A percentile compares a stretch with the other conserved stretches of the same genome.
Conservation (phyloP, 169 alveolate species). For the Plasmodium vivax region DNA sequence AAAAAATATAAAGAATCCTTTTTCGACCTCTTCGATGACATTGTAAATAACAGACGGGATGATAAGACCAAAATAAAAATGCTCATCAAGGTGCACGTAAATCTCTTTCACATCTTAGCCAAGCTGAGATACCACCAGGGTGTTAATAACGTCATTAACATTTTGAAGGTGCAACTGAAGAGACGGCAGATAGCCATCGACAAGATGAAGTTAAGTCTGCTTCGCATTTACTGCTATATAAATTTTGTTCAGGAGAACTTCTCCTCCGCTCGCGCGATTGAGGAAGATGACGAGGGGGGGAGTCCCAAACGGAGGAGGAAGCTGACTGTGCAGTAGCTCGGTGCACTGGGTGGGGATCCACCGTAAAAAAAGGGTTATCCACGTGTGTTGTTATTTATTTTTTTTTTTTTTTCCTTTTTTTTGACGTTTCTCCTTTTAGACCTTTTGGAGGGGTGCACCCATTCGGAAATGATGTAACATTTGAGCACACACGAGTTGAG, state of each 20-base stretch:
- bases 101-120: constrained; percentile 80
- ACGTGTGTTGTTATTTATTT: background rate
- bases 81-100: constrained; percentile 69
- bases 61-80: constrained; percentile 18
- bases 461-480: background rate
- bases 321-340: background rate
- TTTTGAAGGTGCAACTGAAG: constrained; percentile 77
- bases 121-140: constrained; percentile 75
- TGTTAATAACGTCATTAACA: constrained; percentile 77
- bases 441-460: background rate
- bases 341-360: background rate
- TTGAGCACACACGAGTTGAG: background rate
- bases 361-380: background rate
- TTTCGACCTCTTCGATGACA: constrained; percentile 64
- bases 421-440: background rate
- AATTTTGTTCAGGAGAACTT: constrained; percentile 69
- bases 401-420: background rate
- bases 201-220: constrained; percentile 80
- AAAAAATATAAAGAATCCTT: constrained; percentile 77
- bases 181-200: constrained; percentile 82
- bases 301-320: background rate
- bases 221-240: constrained; percentile 12
- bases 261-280: background rate
- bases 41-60: constrained; percentile 8
- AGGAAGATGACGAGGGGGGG: constrained; percentile 11